Conservation (phyloP, 805 yeast genomes). For the Zygosaccharomyces gambellarensis region DNA sequence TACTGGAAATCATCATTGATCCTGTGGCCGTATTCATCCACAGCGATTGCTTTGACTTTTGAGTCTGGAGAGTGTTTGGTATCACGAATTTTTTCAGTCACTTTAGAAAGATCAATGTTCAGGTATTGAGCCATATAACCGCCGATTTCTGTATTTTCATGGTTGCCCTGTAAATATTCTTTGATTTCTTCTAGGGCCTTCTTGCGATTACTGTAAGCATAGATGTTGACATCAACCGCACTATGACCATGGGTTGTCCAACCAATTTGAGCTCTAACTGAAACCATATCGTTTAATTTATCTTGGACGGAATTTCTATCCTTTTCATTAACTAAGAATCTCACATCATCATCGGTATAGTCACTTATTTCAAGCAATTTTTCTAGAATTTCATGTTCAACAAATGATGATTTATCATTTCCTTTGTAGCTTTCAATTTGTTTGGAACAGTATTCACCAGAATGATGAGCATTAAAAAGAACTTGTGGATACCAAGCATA, state of each 20-base stretch:
- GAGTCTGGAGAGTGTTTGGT: conserved; percentile 41
- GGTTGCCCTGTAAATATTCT: conserved; percentile 63
- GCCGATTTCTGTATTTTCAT: conserved; percentile 85
- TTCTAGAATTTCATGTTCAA: conserved; percentile 51
- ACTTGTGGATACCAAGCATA: conserved; percentile 84
- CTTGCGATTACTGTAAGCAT: conserved; percentile 64
- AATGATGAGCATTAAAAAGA: conserved; percentile 61
- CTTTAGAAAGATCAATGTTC: conserved; percentile 42
- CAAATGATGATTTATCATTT: conserved; percentile 36
- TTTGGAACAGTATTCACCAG: conserved; percentile 64
- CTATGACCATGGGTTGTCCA: conserved; percentile 97
- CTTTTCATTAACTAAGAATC: conserved; percentile 36
- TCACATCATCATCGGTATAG: conserved; percentile 51
- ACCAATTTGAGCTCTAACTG: conserved; percentile 83
- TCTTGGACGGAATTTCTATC: conserved; percentile 37
- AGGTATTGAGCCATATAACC: conserved; percentile 55
- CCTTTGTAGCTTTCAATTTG: conserved; percentile 40
- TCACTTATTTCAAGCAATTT: conserved; percentile 64
- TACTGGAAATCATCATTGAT: neutral
- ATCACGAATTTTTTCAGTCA: conserved; percentile 47
- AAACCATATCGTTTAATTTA: conserved; percentile 62
- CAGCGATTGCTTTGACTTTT: neutral
- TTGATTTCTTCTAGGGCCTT: conserved; percentile 39
- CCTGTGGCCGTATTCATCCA: conserved; percentile 22
- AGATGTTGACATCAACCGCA: conserved; percentile 91